Percentiles rank a stretch among this genome's conserved stretches.
These are phyloP conservation scores for Globisporangium takayamanum DNA, from an alignment of 352 stramenopile genomes.

Conservation along the genomic window DNA sequence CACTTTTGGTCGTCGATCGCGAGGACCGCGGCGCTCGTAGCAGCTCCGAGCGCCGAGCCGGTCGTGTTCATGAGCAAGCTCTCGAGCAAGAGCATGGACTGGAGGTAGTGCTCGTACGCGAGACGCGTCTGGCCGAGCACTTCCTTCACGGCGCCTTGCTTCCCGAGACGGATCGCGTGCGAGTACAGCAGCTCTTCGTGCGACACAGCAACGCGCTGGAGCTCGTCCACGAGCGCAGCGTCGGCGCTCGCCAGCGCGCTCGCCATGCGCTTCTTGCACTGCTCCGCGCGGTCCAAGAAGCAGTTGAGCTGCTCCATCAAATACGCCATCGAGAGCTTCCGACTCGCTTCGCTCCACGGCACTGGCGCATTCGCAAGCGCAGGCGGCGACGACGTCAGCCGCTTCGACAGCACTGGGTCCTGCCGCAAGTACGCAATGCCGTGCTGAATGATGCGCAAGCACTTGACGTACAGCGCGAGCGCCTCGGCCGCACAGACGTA, in stretches of 20 bases:
- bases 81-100: constrained; percentile 54
- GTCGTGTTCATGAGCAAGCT: constrained; percentile 48
- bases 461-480: constrained; percentile 65
- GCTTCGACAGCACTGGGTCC: constrained; percentile 25
- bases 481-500: constrained; percentile 57
- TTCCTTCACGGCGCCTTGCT: constrained; percentile 61
- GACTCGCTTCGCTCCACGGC: constrained; percentile 36
- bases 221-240: constrained; percentile 5
- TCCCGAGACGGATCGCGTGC: constrained; percentile 53
- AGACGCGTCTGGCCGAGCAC: constrained; percentile 50
- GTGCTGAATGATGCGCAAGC: constrained; percentile 55
- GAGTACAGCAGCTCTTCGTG: constrained; percentile 59
- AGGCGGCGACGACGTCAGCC: constrained; percentile 16
- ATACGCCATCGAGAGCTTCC: constrained; percentile 57
- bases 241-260: constrained; percentile 13
- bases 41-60: constrained; percentile 1
- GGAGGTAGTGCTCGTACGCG: constrained; percentile 55
- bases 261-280: constrained; percentile 50
- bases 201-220: constrained; percentile 26
- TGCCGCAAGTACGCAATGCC: constrained; percentile 57
- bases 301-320: constrained; percentile 53
- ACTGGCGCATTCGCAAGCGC: constrained; percentile 3
- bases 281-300: constrained; percentile 58
- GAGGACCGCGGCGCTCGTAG: constrained; percentile 6
- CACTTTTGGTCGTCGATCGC: constrained; percentile 49